These are phyloP conservation scores for Nakaseomyces uthaithaninus DNA, from an alignment of 1,139 yeast species.

Conservation along the genomic window DNA sequence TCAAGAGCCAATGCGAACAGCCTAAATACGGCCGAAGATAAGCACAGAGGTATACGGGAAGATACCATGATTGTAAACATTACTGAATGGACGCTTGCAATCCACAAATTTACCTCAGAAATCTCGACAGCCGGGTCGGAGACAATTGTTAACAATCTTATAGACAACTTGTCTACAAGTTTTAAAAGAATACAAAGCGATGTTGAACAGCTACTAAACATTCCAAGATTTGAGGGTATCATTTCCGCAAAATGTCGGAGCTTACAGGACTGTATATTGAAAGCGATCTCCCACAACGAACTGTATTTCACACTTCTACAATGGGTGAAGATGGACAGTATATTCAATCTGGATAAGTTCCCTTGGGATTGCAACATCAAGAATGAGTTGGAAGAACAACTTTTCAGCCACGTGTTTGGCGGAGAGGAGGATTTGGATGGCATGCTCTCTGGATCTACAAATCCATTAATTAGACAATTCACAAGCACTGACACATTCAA, in stretches of 20 bases:
- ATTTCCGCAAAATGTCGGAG: constrained; percentile 4
- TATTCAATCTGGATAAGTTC: constrained; percentile 7
- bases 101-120: constrained; percentile 15
- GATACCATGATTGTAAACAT: constrained; percentile 9
- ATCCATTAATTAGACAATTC: neutral
- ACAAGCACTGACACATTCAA: neutral
- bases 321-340: constrained; percentile 12
- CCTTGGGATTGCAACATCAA: neutral
- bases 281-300: constrained; percentile 3
- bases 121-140: constrained; percentile 12
- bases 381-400: neutral
- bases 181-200: constrained; percentile 1
- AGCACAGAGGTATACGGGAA: neutral
- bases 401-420: neutral
- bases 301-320: constrained; percentile 10
- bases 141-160: constrained; percentile 7
- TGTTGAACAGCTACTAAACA: neutral
- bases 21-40: too few species aligned
- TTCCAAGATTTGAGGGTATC: neutral
- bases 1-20: neutral
- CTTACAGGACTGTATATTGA: constrained; percentile 6
- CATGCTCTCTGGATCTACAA: neutral
- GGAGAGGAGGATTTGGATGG: constrained; percentile 1
- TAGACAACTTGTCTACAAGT: constrained; percentile 2
- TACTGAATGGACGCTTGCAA: constrained; percentile 18